Evolutionary conservation across 2,329 filamentous ascomycete genomes (phyloP), one percentile per base, ranked within the genome.

Genomic region (Gyromitra esculenta): DNA sequence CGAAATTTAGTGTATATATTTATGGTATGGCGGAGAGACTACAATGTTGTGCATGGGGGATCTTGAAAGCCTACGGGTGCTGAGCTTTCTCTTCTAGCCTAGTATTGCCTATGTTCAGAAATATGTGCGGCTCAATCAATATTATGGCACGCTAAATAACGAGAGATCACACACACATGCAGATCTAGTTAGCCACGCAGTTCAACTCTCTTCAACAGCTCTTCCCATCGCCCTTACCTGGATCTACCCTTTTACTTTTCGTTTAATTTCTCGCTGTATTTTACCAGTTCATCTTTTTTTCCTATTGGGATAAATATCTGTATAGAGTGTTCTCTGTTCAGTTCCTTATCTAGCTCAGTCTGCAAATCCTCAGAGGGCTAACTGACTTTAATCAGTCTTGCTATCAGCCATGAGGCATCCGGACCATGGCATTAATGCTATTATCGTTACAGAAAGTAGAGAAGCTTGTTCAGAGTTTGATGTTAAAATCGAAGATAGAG

Each of bases 391-490:
- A 57, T 35, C 2, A 9, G 41, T 41, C 37, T 9, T 60, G 50
- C 21, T 21, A 18, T 31, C 5, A 37, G 18, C n/a, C 11, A 67
- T 67, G 64, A 67, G 56, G 48, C 64, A 67, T 52, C 64, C 64
- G 21, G 48, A 43, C 31, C 64, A 67, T 66, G 11, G 31, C 11
- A 57, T 66, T 21, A 50, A 54, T 9, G 25, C 62, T 48, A 39
- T 63, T 18, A 59, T 73, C 21, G 5, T 57, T 39, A 66, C 60
- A 35, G 41, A 73, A 39, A n/a, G 39, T n/a, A 37, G 2, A 57
- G 50, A 21, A 15, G 31, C 21, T 39, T 73, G 69, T 57, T 18
- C 50, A 48, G 69, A 73, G 50, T 73, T 48, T n/a, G 37, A 66
- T 57, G 41, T 73, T 50, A 50, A 66, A 66, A 21, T 59, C 8